Percentiles rank a stretch among this genome's conserved stretches.
These are phyloP conservation scores for Suhomyces chickasaworum DNA, from an alignment of 1,139 yeast genomes.

Conservation along the genomic window DNA sequence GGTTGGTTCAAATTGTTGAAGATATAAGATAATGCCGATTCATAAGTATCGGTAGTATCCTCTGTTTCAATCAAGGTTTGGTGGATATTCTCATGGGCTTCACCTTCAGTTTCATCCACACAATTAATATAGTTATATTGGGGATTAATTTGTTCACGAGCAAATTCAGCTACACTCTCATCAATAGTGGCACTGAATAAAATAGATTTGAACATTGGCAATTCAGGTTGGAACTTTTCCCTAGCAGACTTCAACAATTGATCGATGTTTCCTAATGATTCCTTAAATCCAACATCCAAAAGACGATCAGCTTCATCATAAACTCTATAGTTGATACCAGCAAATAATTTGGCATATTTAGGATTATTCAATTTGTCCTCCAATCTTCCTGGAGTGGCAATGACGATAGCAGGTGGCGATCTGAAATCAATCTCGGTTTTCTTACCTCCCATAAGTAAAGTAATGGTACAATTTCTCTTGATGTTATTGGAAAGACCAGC, in stretches of 20 bases:
- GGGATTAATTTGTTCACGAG: slow-evolving; percentile 63
- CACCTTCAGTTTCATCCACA: slow-evolving; percentile 71
- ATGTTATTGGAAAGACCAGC: slow-evolving; percentile 19
- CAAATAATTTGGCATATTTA: slow-evolving; percentile 50
- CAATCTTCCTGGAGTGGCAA: slow-evolving; percentile 92
- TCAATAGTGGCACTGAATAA: slow-evolving; percentile 90
- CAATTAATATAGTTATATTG: slow-evolving; percentile 73
- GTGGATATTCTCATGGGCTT: slow-evolving; percentile 75
- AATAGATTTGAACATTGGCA: slow-evolving; percentile 55
- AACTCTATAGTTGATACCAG: slow-evolving; percentile 61
- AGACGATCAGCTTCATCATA: slow-evolving; percentile 90
- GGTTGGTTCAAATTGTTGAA: slow-evolving; percentile 26
- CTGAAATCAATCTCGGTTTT: slow-evolving; percentile 23
- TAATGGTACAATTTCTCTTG: slow-evolving; percentile 23
- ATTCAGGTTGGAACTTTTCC: slow-evolving; percentile 24
- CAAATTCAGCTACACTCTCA: slow-evolving; percentile 63
- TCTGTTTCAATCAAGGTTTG: slow-evolving; percentile 61
- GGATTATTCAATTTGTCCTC: slow-evolving; percentile 56
- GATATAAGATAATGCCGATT: slow-evolving; percentile 55
- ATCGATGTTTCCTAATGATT: slow-evolving; percentile 60
- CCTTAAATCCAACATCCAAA: slow-evolving; percentile 74
- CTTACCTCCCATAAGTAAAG: slow-evolving; percentile 45
- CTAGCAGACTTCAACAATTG: slow-evolving; percentile 46
- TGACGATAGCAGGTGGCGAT: slow-evolving; percentile 52
- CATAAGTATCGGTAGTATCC: slow-evolving; percentile 50